Percentiles rank a stretch among this genome's conserved stretches.
phyloP scores from a whole-genome alignment of 352 stramenopile genomes.

The Elongisporangium undulatum region DNA sequence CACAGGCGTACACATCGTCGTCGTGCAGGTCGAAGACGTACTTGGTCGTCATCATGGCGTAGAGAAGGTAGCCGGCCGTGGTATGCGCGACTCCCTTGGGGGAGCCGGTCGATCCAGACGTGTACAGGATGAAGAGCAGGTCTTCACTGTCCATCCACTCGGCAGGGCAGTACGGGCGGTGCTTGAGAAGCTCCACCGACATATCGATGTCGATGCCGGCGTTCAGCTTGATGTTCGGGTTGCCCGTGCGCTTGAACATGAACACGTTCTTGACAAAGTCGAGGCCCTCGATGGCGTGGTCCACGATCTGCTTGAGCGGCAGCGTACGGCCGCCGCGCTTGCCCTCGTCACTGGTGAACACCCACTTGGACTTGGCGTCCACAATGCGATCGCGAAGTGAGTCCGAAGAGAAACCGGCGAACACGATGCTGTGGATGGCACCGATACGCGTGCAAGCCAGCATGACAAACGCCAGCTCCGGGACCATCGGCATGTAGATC shows the following conservation, averaged over 20 bases:
- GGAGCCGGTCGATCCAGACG: slow-evolving; percentile 95
- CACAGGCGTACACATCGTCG: slow-evolving; percentile 92
- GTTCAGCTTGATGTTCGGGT: slow-evolving; percentile 60
- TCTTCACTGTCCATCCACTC: slow-evolving; percentile 96
- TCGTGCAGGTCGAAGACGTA: slow-evolving; percentile 92
- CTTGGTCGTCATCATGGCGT: slow-evolving; percentile 90
- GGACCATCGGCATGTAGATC: slow-evolving; percentile 97
- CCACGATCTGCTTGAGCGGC: slow-evolving; percentile 93
- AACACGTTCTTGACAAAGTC: slow-evolving; percentile 91
- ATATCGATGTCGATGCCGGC: slow-evolving; percentile 89
- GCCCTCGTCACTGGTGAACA: slow-evolving; percentile 94
- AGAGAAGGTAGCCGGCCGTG: slow-evolving; percentile 93
- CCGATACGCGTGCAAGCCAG: slow-evolving; percentile 96
- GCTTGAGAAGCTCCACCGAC: slow-evolving; percentile 77
- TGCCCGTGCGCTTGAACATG: slow-evolving; percentile 89
- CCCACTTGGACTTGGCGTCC: slow-evolving; percentile 74
- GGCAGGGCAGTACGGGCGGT: slow-evolving; percentile 91
- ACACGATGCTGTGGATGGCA: slow-evolving; percentile 96
- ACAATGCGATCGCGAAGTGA: slow-evolving; percentile 92
- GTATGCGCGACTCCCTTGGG: slow-evolving; percentile 95
- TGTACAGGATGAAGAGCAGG: slow-evolving; percentile 98
- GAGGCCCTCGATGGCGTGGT: slow-evolving; percentile 85
- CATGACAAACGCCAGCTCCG: slow-evolving; percentile 95
- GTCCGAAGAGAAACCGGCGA: slow-evolving; percentile 93
- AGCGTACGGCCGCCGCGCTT: slow-evolving; percentile 89